Conservation (phyloP, 352 stramenopile genomes). For the Plasmopara muralis region DNA sequence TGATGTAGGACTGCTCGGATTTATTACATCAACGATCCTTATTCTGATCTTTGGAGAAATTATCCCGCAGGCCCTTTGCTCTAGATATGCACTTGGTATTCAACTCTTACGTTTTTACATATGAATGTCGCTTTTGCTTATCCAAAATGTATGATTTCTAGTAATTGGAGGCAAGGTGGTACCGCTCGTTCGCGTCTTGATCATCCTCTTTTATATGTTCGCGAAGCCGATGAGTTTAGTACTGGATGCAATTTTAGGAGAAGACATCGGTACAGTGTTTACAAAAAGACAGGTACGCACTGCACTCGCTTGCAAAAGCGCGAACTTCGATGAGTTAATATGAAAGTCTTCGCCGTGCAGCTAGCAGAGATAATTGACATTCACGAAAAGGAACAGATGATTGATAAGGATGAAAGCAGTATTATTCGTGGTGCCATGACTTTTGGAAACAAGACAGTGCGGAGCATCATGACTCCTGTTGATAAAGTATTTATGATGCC, state of each 20-base stretch:
- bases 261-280: conserved; percentile 96
- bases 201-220: conserved; percentile 91
- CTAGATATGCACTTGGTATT: conserved; percentile 87
- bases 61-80: conserved; percentile 91
- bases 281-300: conserved; percentile 61
- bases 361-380: conserved; percentile 95
- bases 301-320: not conserved
- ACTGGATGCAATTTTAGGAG: conserved; percentile 89
- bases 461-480: conserved; percentile 92
- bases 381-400: conserved; percentile 90
- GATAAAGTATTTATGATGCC: conserved; percentile 94
- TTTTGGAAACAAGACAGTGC: conserved; percentile 88
- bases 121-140: not conserved
- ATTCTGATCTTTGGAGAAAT: conserved; percentile 97
- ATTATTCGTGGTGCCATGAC: conserved; percentile 95
- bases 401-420: conserved; percentile 90
- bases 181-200: conserved; percentile 90
- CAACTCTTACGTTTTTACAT: conserved; percentile 14
- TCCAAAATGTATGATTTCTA: conserved; percentile 9
- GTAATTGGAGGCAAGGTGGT: conserved; percentile 71
- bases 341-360: conserved; percentile 37
- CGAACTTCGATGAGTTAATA: not conserved
- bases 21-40: conserved; percentile 90
- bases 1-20: conserved; percentile 69
- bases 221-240: conserved; percentile 90